Base-by-base conservation (phyloP, 192 early-diverging fungal genomes). In the Backusella psychrophila region DNA sequence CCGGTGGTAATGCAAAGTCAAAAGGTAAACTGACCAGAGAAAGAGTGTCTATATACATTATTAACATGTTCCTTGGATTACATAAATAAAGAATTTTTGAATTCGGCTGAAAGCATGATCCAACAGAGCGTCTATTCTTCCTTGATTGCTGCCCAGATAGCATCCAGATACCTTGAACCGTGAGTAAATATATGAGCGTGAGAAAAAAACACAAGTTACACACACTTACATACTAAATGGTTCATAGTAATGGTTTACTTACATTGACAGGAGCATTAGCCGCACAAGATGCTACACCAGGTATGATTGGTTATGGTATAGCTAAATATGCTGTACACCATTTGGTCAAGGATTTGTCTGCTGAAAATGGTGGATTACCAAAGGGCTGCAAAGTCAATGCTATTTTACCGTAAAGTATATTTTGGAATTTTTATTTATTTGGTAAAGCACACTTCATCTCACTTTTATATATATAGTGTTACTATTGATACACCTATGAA, bases 261-360 rank as follows among this genome's bases (percentile, higher is more conserved):
- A 86, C 89, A 11, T 85, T 97, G 73, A 93, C 93, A 15, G 96
- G 96, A 9, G 94, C 94, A 8, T 85, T 82, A 29, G 89, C 94
- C 14, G 94, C 93, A 15, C 81, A 83, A 12, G 81, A 87, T 39
- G 90, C 89, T 34, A 97, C 96, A 1, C 96, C 94, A 8, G 88
- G 80, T 46, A 89, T 88, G 91, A 89, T 96, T 72, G 96, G 95
- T 15, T 98, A 99, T 79, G 97, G 97, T 36, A 84, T 96, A 81
- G 94, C 95, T 59, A 99, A 99, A 81, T 95, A 96, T 15, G 92
- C 92, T 6, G 95, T 97, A 26, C 96, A 98, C 84, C 97, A 99
- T 41, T 79, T 98, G 73, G 90, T 95, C 0, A 81, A 89, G 36
- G 93, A 92, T 76, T 79, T 94, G 53, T 93, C 95, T 46, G 88